These are phyloP conservation scores for Sordariomycetes sp. DNA, from an alignment of 2,329 filamentous ascomycete species.

Conservation along the genomic window DNA sequence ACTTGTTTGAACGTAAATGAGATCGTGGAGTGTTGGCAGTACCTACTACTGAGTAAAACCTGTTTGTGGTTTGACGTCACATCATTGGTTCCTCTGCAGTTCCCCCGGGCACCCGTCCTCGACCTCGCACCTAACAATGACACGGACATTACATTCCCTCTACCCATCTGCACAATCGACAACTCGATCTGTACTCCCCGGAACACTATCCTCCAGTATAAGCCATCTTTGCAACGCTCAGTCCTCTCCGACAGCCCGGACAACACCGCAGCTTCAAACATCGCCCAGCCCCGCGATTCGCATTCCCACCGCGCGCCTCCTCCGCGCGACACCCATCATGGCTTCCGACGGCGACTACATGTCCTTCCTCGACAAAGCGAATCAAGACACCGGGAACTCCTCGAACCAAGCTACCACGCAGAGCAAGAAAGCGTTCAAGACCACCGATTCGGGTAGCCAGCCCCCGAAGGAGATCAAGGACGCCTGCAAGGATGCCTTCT, in stretches of 20 bases:
- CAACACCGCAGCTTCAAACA: too few species aligned
- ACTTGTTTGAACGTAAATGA: not conserved
- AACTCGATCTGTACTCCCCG: too few species aligned
- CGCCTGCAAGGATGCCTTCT: conserved; percentile 48
- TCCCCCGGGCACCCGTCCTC: too few species aligned
- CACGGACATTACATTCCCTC: too few species aligned
- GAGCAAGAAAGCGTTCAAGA: conserved; percentile 33
- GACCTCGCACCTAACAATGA: too few species aligned
- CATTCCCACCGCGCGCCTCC: not conserved
- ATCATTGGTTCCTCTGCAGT: conserved; percentile 1
- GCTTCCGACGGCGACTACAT: conserved; percentile 75
- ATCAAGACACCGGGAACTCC: conserved; percentile 59
- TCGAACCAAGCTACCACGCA: conserved; percentile 8
- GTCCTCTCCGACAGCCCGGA: too few species aligned
- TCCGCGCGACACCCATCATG: conserved; percentile 36
- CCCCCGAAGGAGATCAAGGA: conserved; percentile 51
- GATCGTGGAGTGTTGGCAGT: too few species aligned
- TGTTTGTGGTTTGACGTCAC: conserved; percentile 8
- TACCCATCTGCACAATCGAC: too few species aligned
- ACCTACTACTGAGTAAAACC: too few species aligned
- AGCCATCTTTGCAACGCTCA: too few species aligned
- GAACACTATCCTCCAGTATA: too few species aligned
- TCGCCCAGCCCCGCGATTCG: too few species aligned
- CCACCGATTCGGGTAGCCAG: conserved; percentile 40
- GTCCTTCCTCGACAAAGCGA: conserved; percentile 80